Conservation (phyloP, 1,284 basidiomycete genomes). For the Melampsora abietis-canadensis region DNA sequence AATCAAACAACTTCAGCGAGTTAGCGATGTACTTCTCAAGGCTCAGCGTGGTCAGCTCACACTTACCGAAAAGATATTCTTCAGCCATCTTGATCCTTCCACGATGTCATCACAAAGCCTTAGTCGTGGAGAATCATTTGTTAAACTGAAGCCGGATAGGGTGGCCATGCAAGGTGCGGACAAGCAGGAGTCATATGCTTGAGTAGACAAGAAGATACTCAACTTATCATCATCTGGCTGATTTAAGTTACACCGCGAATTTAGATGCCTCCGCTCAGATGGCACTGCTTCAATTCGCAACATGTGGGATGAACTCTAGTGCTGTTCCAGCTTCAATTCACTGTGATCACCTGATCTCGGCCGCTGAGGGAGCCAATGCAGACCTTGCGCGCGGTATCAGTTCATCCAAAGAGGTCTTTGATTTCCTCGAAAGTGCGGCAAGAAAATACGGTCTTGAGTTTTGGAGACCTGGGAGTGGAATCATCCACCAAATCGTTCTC, state of each 20-base stretch:
- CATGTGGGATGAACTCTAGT: conserved; percentile 78
- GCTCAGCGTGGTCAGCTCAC: conserved; percentile 65
- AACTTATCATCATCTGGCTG: not conserved
- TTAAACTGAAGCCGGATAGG: conserved; percentile 84
- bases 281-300: conserved; percentile 96
- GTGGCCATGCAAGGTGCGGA: conserved; percentile 82
- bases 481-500: conserved; percentile 97
- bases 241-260: not conserved
- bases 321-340: conserved; percentile 85
- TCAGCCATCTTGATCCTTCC: conserved; percentile 86
- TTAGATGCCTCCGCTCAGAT: conserved; percentile 90
- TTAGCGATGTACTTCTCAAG: conserved; percentile 64
- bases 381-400: conserved; percentile 67
- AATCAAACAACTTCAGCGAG: conserved; percentile 66
- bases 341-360: conserved; percentile 83
- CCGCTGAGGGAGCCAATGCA: conserved; percentile 69
- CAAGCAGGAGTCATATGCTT: conserved; percentile 36
- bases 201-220: not conserved
- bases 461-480: conserved; percentile 69
- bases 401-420: conserved; percentile 79
- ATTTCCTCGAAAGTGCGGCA: conserved; percentile 91
- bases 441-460: conserved; percentile 78
- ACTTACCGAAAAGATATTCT: conserved; percentile 95
- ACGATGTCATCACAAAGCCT: conserved; percentile 52
- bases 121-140: conserved; percentile 70